These are phyloP conservation scores for Physcomitrellopsis africana DNA, from an alignment of 225 moss, liverwort and hornwort species.

Conservation along the genomic window DNA sequence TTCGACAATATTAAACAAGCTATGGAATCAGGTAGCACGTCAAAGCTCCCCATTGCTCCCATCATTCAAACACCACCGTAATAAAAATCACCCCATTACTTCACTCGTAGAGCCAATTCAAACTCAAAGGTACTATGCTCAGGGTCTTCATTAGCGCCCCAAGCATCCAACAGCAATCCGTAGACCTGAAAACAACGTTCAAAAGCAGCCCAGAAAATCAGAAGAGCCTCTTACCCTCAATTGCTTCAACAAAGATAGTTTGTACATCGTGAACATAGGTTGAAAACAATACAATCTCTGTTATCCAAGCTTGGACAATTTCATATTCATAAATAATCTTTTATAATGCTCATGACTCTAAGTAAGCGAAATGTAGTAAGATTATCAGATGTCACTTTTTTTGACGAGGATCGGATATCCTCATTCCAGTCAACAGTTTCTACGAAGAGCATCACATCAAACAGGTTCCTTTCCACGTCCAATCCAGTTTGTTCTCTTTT, in stretches of 20 bases:
- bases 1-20: slow-evolving; percentile 64
- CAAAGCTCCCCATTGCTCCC: slow-evolving; percentile 74
- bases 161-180: slow-evolving; percentile 42
- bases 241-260: neutral
- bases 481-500: slow-evolving; percentile 18
- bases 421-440: slow-evolving; percentile 12
- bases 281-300: slow-evolving; percentile 2
- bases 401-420: neutral
- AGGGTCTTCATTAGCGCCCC: slow-evolving; percentile 32
- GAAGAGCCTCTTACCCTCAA: slow-evolving; percentile 5
- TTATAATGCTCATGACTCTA: neutral
- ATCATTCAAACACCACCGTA: slow-evolving; percentile 35
- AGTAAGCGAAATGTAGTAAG: slow-evolving; percentile 12
- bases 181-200: slow-evolving; percentile 35
- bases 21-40: slow-evolving; percentile 68
- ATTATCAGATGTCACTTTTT: neutral
- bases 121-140: slow-evolving; percentile 39
- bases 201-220: slow-evolving; percentile 9
- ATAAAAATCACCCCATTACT: slow-evolving; percentile 18
- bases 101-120: slow-evolving; percentile 50
- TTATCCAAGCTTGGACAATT: neutral
- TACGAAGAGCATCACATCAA: slow-evolving; percentile 3
- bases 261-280: neutral
- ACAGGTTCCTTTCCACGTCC: slow-evolving; percentile 33
- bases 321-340: neutral